Percentiles rank a stretch among this genome's conserved stretches.
Evolutionary conservation across 2,329 filamentous ascomycete species (phyloP).

Genomic region (Colletotrichum chlorophyti): DNA sequence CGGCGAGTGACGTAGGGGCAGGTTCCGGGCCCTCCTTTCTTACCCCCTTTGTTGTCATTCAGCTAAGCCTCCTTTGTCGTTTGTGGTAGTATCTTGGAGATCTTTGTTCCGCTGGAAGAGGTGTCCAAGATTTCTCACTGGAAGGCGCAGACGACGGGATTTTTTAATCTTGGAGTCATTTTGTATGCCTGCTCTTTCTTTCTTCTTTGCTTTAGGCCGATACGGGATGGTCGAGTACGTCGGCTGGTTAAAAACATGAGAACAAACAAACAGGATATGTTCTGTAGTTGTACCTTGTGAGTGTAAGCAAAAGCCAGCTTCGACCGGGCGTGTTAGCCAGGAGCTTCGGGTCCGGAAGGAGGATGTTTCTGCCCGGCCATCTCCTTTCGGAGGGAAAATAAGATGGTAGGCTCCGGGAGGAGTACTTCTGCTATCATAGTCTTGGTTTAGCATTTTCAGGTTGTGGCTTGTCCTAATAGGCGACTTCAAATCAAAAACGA

Average conservation of each 20-base stretch:
- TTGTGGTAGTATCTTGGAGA: no score
- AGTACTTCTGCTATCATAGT: not conserved
- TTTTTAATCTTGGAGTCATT: not conserved
- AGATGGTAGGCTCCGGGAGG: not conserved
- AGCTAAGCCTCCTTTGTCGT: not conserved
- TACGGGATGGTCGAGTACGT: not conserved
- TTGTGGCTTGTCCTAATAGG: not conserved
- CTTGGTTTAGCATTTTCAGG: not conserved
- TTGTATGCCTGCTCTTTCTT: not conserved
- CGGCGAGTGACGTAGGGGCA: not conserved
- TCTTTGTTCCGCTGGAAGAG: not conserved
- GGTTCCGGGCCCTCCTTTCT: not conserved
- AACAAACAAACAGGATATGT: not conserved
- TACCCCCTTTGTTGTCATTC: constrained; percentile 1
- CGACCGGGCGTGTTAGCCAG: not conserved
- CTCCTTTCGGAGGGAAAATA: not conserved
- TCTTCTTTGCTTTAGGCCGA: not conserved
- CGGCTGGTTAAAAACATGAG: not conserved
- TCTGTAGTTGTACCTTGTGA: not conserved
- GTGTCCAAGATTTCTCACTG: not conserved
- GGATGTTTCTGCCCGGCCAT: constrained; percentile 1
- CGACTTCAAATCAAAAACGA: not conserved
- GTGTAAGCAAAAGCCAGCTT: constrained; percentile 2
- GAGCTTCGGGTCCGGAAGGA: constrained; percentile 19
- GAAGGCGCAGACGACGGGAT: no score